Conservation (phyloP, 2,329 filamentous ascomycete species). For the Pseudonectria buxi region DNA sequence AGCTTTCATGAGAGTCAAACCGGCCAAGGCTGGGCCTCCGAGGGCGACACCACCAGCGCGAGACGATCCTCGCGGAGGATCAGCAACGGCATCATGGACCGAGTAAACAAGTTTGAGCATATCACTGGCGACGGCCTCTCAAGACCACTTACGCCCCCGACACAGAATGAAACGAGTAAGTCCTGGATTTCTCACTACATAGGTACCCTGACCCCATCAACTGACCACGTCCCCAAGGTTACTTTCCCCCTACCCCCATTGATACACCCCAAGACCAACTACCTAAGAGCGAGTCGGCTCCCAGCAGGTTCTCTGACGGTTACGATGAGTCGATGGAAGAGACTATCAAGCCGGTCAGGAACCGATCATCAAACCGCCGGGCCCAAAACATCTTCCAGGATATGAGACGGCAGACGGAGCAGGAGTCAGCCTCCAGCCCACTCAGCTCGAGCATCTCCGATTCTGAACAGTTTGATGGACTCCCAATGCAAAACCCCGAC, state of each 20-base stretch:
- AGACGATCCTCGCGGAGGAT: conserved; percentile 41
- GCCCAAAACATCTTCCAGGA: conserved; percentile 51
- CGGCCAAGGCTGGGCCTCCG: conserved; percentile 43
- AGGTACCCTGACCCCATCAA: conserved; percentile 1
- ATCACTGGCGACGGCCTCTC: conserved; percentile 38
- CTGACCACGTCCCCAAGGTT: conserved; percentile 36
- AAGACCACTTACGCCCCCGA: conserved; percentile 56
- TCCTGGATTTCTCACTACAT: conserved; percentile 5
- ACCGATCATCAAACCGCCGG: conserved; percentile 33
- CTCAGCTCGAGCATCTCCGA: conserved; percentile 47
- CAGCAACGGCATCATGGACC: conserved; percentile 55
- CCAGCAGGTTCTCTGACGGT: conserved; percentile 49
- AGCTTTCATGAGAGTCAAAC: conserved; percentile 42
- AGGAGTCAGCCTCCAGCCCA: conserved; percentile 44
- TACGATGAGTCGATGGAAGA: conserved; percentile 63
- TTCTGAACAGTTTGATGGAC: conserved; percentile 38
- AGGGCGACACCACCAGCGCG: conserved; percentile 38
- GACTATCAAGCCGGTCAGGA: conserved; percentile 52
- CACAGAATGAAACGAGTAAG: conserved; percentile 55
- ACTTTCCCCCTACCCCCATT: conserved; percentile 61
- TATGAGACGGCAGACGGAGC: conserved; percentile 50
- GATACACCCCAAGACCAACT: conserved; percentile 52
- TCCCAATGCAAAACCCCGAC: conserved; percentile 47
- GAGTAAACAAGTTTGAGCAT: conserved; percentile 53
- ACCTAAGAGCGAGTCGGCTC: conserved; percentile 35